Evolutionary conservation across 495 filamentous ascomycete genomes (phyloP), one percentile per base, ranked within the genome.

Genomic region (Penicillium waksmanii): DNA sequence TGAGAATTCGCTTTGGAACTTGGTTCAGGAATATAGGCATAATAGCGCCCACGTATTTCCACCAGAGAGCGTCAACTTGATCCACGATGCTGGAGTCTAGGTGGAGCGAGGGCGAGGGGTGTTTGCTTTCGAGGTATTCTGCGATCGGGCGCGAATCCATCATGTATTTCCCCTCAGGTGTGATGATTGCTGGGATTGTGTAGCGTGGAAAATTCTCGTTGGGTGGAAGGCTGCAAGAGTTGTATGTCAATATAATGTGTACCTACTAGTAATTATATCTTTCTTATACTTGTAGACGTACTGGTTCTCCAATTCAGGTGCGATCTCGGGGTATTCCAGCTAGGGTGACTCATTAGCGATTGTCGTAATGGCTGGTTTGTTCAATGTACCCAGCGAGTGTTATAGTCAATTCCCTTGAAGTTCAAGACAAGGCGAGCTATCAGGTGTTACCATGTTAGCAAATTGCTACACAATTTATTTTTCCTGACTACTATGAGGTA

Each of bases 351-450:
- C 19, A 8, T 35, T 44, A 44, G 42, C 15, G 5, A 19, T 23
- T n/a, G 49, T 56, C 27, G 9, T 54, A 44, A 36, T 12, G 2
- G 6, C 3, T 48, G 2, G 4, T 3, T 56, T 33, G 31, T 44
- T 7, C 17, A 17, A 23, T 40, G 13, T 55, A 84, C 68, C 85
- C 84, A 89, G 79, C 85, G 75, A 5, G 87, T 90, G 56, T 77
- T 74, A 72, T 87, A 88, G 50, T 81, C 74, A n/a, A 89, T 66
- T 7, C 73, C 71, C 66, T 90, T 89, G 74, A 78, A 85, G 71
- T 88, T 87, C 38, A 90, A 73, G 5, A 72, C 43, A 13, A 89
- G 60, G 3, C 86, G 84, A 47, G 82, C 85, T 87, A 51, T 12
- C 27, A 31, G 27, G 27, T 31, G 15, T 51, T 25, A 44, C 40